Base-by-base conservation (phyloP, 208 protist species). In the Trypanosoma melophagium region DNA sequence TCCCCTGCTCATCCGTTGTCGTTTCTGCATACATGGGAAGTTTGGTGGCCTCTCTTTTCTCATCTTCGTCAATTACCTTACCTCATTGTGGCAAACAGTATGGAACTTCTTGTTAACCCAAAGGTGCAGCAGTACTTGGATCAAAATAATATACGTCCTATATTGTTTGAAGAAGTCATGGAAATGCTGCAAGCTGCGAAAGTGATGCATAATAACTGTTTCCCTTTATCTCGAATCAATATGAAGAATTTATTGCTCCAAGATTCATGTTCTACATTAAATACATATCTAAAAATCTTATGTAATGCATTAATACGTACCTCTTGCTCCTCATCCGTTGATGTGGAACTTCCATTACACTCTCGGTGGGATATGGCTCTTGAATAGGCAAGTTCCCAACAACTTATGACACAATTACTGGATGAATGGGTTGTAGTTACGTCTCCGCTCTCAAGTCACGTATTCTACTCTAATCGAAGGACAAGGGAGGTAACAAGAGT, bases 41-140 rank as follows among this genome's bases (percentile, higher is more conserved):
- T 65, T 1, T 71, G 66, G 66, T 63, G 58, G 66, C 66, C 66
- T n/a, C 7, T 63, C 7, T 71, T 71, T 56, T 21, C 45, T 16
- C 66, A 71, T 40, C 9, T 71, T 2, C 19, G 38, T 8, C 51
- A 57, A n/a, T 22, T 71, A 24, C 55, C 50, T 16, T 25, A 40
- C 22, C 31, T 71, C 1, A 2, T 71, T 47, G 53, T 64, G 3
- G 66, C 51, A n/a, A 63, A 44, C 8, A 12, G 51, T 28, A 59
- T 71, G 58, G 55, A 71, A 51, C 21, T 71, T 22, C 22, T 59
- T 2, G 41, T 57, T 17, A 42, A 41, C 7, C 54, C 66, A 24
- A 35, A 63, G 14, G 55, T 63, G 40, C 56, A 51, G 31, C 35
- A 41, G 13, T 16, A 35, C 7, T 59, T 71, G 66, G 38, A 35